phyloP scores from a whole-genome alignment of 768 basidiomycete species.

The Sarcodon aspratus region DNA sequence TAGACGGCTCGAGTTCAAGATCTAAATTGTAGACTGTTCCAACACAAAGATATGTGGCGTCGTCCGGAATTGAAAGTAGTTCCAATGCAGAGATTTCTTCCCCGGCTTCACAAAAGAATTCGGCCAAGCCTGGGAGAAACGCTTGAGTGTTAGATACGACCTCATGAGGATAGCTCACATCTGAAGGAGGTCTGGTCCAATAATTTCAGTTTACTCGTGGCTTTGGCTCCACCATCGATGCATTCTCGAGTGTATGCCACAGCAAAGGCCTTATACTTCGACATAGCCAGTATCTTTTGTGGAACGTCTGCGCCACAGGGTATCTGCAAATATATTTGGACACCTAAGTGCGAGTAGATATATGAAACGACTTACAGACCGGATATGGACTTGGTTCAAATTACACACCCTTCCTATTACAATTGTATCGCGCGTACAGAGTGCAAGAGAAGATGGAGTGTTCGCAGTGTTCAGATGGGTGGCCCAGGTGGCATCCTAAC shows the following conservation, averaged over 20 bases:
- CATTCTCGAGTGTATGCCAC: not conserved
- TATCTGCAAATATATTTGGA: not conserved
- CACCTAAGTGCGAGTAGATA: not conserved
- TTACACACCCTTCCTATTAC: not conserved
- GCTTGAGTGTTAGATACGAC: not conserved
- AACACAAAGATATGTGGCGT: constrained; percentile 19
- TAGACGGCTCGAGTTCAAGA: constrained; percentile 21
- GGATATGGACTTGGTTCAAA: not conserved
- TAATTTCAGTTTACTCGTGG: not conserved
- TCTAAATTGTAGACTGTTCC: constrained; percentile 24
- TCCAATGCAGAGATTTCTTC: not conserved
- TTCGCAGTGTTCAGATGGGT: constrained; percentile 17
- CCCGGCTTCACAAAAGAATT: not conserved
- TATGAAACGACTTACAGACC: not conserved
- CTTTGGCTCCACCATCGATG: not conserved
- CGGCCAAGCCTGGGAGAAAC: not conserved
- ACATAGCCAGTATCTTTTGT: not conserved
- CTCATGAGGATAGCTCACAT: not conserved
- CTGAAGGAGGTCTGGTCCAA: not conserved
- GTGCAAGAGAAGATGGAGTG: constrained; percentile 13
- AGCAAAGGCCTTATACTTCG: not conserved
- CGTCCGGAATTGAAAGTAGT: not conserved
- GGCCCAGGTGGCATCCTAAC: not conserved
- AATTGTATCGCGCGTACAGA: constrained; percentile 20
- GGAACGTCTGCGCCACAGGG: not conserved